Conservation (phyloP, 108 stramenopile species). For the Epithemia pelagica region DNA sequence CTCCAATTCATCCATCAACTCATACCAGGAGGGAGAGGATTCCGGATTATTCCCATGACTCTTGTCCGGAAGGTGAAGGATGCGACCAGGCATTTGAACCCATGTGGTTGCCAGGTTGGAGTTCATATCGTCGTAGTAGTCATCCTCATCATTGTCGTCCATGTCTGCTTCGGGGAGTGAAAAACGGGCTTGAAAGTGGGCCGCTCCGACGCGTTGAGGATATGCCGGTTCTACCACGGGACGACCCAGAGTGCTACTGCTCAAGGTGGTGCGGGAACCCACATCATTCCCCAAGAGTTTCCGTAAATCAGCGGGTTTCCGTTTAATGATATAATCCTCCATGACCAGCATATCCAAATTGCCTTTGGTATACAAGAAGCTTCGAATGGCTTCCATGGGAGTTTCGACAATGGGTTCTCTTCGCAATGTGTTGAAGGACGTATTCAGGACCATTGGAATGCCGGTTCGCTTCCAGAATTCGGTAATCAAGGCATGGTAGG, state of each 20-base stretch:
- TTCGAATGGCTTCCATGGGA: conserved; percentile 76
- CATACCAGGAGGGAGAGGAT: conserved; percentile 59
- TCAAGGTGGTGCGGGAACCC: conserved; percentile 7
- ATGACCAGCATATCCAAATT: conserved; percentile 79
- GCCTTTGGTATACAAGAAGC: conserved; percentile 81
- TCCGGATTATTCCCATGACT: not conserved
- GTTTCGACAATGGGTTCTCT: conserved; percentile 93
- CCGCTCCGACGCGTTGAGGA: conserved; percentile 58
- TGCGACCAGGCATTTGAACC: conserved; percentile 69
- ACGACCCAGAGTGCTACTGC: conserved; percentile 10
- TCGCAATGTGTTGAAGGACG: conserved; percentile 89
- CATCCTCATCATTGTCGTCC: conserved; percentile 29
- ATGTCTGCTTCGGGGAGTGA: conserved; percentile 20
- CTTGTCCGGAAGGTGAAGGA: not conserved
- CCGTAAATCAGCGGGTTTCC: conserved; percentile 58
- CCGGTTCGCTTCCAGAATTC: conserved; percentile 81
- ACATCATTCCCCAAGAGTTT: conserved; percentile 55
- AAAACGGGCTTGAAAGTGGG: conserved; percentile 49
- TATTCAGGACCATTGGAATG: conserved; percentile 94
- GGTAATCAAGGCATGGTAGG: conserved; percentile 80
- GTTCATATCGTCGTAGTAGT: too few species aligned
- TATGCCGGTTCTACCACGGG: conserved; percentile 41
- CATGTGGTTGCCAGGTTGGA: conserved; percentile 26
- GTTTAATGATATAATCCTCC: conserved; percentile 75
- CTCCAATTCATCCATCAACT: conserved; percentile 74